Percentiles rank a stretch among this genome's conserved stretches.
Evolutionary conservation across 2,329 filamentous ascomycete genomes (phyloP).

Genomic region (Colletotrichum somersetense): DNA sequence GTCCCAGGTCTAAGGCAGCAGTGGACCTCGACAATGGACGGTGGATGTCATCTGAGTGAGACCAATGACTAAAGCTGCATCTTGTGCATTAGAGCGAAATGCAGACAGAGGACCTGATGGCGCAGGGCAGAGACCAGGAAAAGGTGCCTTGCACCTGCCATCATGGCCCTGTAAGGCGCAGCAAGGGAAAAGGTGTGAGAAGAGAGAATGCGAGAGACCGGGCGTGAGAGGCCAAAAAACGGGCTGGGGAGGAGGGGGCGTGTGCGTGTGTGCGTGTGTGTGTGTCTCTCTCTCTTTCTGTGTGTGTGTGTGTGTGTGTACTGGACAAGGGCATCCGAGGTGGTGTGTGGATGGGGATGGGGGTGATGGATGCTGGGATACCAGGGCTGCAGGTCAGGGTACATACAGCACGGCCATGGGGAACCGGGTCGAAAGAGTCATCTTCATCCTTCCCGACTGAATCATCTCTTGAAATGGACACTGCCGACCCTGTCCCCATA

Average conservation of each 20-base stretch:
- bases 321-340: conserved; percentile 12
- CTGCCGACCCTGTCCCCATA: conserved; percentile 37
- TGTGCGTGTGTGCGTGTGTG: conserved; percentile 21
- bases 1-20: conserved; percentile 45
- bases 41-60: conserved; percentile 42
- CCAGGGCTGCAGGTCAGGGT: conserved; percentile 2
- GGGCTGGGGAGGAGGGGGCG: conserved; percentile 44
- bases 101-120: conserved; percentile 42
- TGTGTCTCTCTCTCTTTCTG: neutral
- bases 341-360: conserved; percentile 21
- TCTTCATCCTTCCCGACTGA: conserved; percentile 37
- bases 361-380: conserved; percentile 12
- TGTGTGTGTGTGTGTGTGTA: conserved; percentile 1
- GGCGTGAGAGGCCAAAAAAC: conserved; percentile 45
- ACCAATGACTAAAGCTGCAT: conserved; percentile 45
- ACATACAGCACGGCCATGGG: conserved; percentile 18
- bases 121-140: conserved; percentile 43
- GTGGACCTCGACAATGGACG: conserved; percentile 37
- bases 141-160: conserved; percentile 45
- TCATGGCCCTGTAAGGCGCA: conserved; percentile 37
- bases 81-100: conserved; percentile 44
- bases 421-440: conserved; percentile 40
- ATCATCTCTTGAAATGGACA: conserved; percentile 41
- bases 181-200: conserved; percentile 37
- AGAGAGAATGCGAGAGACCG: conserved; percentile 23